Base-by-base conservation (phyloP, 805 yeast genomes). In the Huiozyma sinensis region DNA sequence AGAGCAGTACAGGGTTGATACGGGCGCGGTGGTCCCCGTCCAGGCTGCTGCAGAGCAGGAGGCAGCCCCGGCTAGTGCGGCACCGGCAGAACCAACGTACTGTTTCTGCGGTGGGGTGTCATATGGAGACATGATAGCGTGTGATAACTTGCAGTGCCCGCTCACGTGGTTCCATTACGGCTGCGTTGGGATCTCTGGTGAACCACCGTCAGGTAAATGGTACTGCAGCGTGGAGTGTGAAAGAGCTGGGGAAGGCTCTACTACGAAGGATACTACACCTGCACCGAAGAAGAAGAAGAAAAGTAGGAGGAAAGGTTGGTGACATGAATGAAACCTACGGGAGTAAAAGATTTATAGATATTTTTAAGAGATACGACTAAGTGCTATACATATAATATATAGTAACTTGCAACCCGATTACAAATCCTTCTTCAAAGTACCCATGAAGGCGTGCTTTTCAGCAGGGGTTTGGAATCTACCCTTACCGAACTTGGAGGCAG, bases 401-500 rank as follows among this genome's bases (percentile, higher is more conserved):
- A n/a, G n/a, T n/a, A n/a, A n/a, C n/a, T n/a, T n/a, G n/a, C 36
- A 38, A 47, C 39, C 38, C 39, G 57, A 44, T 68, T 79, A 76
- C 70, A 86, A 80, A 75, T 89, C 97, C 83, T 86, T 89, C 95
- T 92, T 92, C 72, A 92, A 83, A 69, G 98, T 90, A 79, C 99
- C 99, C 79, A 89, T 67, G 90, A 92, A 92, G 70, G 98, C 95
- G 70, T 83, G 88, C 89, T 94, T 94, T 82, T 92, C 99, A 73
- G 97, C 97, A 66, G 97, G 95, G 68, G 99, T 92, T 80, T 92
- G 99, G 97, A 92, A 92, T 83, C 98, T 92, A 81, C 98, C 98
- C 87, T 92, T 94, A 84, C 99, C 99, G 89, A 92, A 92, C 77
- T 90, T 89, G 68, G 98, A 92, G 70, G 99, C 95, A 66, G 99